Evolutionary conservation across 129 eudicot species (phyloP).

Genomic region (Artemisia tridentata): DNA sequence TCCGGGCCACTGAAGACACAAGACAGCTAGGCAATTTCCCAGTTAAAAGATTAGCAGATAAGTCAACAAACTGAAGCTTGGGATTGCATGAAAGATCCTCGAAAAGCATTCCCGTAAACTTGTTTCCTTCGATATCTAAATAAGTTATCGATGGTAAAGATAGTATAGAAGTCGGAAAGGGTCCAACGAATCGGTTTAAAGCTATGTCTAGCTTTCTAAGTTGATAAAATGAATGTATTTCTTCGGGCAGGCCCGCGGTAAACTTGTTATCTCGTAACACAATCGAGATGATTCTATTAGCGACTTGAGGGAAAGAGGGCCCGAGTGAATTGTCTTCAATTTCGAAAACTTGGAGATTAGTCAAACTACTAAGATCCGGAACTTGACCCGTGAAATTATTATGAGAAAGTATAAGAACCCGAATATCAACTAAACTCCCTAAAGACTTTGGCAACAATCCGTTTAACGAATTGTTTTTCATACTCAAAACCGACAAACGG

Average conservation of each 20-base stretch:
- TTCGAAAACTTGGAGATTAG: conserved; percentile 68
- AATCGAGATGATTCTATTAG: conserved; percentile 45
- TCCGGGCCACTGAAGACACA: conserved; percentile 35
- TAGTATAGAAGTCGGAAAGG: conserved; percentile 56
- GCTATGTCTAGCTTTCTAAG: conserved; percentile 67
- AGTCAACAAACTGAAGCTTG: conserved; percentile 53
- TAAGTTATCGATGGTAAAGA: conserved; percentile 70
- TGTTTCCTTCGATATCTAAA: conserved; percentile 61
- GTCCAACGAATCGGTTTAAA: conserved; percentile 75
- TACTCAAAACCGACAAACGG: conserved; percentile 67
- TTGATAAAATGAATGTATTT: conserved; percentile 57
- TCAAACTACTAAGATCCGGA: conserved; percentile 62
- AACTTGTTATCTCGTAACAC: conserved; percentile 67
- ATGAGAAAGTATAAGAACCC: conserved; percentile 65
- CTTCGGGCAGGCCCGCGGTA: conserved; percentile 48
- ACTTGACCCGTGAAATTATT: conserved; percentile 65
- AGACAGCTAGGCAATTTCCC: conserved; percentile 74
- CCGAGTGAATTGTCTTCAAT: conserved; percentile 63
- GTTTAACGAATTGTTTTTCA: conserved; percentile 57
- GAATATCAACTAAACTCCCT: conserved; percentile 50
- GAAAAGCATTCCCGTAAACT: conserved; percentile 72
- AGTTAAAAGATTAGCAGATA: conserved; percentile 69
- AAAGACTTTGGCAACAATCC: conserved; percentile 69
- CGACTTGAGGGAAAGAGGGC: conserved; percentile 62
- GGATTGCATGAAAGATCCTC: conserved; percentile 53